These are phyloP conservation scores for Yamadazyma laniorum DNA, from an alignment of 805 yeast genomes.

Conservation along the genomic window DNA sequence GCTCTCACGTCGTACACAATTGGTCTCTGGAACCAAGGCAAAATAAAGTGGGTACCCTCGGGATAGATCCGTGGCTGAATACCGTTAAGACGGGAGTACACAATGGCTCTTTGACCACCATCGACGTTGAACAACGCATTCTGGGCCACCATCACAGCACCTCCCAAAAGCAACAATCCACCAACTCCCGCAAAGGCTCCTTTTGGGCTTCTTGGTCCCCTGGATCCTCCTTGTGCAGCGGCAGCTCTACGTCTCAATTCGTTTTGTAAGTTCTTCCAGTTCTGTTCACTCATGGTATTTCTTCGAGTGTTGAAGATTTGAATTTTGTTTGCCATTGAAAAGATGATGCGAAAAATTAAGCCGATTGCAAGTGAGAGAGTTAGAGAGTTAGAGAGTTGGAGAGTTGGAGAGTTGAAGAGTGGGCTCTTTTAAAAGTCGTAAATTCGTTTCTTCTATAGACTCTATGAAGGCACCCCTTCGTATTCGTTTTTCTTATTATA, in stretches of 20 bases:
- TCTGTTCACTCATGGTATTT: conserved; percentile 37
- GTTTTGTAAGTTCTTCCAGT: conserved; percentile 41
- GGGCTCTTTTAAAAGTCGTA: too few relatives aligned
- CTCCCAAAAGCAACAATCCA: conserved; percentile 40
- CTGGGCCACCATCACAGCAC: conserved; percentile 39
- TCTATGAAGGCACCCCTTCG: conserved; percentile 85
- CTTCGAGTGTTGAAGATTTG: neutral
- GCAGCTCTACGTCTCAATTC: conserved; percentile 42
- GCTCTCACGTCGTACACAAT: conserved; percentile 93
- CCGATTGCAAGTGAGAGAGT: neutral
- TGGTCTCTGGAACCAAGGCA: conserved; percentile 95
- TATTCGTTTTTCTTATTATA: conserved; percentile 61
- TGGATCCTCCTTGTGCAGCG: conserved; percentile 20
- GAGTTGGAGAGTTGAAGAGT: too few relatives aligned
- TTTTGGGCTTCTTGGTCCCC: conserved; percentile 35
- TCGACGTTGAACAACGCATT: conserved; percentile 65
- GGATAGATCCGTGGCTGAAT: conserved; percentile 76
- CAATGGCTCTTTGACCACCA: conserved; percentile 98
- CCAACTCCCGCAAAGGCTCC: conserved; percentile 43
- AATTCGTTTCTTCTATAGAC: too few relatives aligned
- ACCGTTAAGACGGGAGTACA: conserved; percentile 86
- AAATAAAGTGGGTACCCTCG: conserved; percentile 92
- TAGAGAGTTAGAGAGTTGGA: too few relatives aligned
- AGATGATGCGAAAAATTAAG: conserved; percentile 1
- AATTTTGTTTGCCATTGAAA: too few relatives aligned